These are phyloP conservation scores for Triangularia setosa DNA, from an alignment of 2,329 filamentous ascomycete genomes.

Conservation along the genomic window DNA sequence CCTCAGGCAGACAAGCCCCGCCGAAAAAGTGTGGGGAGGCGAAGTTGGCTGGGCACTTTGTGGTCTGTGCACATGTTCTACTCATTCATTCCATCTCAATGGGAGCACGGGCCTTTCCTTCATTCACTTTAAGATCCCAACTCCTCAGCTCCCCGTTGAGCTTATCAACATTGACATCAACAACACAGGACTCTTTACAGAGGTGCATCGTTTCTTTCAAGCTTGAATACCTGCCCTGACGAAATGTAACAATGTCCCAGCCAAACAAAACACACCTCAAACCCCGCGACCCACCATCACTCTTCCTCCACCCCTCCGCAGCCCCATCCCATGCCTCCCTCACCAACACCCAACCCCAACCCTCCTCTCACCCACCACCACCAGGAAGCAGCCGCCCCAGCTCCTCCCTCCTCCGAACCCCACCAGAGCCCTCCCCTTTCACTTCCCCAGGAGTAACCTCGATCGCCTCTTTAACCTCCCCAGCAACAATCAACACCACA, in stretches of 20 bases:
- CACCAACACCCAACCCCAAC: slow-evolving; percentile 41
- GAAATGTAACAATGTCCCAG: slow-evolving; percentile 38
- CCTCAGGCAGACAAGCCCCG: slow-evolving; percentile 18
- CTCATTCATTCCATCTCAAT: no score
- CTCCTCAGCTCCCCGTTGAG: slow-evolving; percentile 2
- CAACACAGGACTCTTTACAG: not conserved
- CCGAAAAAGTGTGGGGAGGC: not conserved
- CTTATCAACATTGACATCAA: not conserved
- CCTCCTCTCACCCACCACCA: slow-evolving; percentile 24
- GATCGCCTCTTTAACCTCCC: slow-evolving; percentile 1
- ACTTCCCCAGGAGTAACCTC: not conserved
- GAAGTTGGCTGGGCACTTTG: not conserved
- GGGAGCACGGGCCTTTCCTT: not conserved
- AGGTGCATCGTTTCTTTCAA: not conserved
- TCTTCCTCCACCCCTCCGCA: slow-evolving; percentile 79
- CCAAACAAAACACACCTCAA: slow-evolving; percentile 44
- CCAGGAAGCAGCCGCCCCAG: not conserved
- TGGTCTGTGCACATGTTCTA: slow-evolving; percentile 3
- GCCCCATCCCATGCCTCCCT: slow-evolving; percentile 68
- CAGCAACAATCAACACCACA: not conserved
- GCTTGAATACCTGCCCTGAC: not conserved
- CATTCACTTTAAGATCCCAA: slow-evolving; percentile 1
- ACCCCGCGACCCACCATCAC: slow-evolving; percentile 56
- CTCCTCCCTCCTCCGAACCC: slow-evolving; percentile 1
- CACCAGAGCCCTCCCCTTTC: not conserved